Evolutionary conservation across 345 rosid genomes (phyloP), one percentile per base, ranked within the genome.

Genomic region (Jatropha curcas): DNA sequence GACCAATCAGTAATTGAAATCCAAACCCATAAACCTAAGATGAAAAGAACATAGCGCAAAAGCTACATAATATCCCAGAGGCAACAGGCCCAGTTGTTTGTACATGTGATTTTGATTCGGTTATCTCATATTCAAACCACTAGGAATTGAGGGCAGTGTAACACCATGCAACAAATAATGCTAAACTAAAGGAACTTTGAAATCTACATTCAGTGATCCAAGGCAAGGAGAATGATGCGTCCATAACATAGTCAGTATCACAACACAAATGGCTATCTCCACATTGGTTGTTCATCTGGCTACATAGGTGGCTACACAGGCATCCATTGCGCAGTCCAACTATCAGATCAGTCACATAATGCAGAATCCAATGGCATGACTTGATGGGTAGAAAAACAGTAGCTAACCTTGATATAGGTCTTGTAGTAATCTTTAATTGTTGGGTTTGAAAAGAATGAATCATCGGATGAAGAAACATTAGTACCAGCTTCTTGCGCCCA

Each of bases 401-500:
- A 53, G 19, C 70, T 63, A 45, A 83, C 84, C 84, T 80, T 80
- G 61, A 83, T 27, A 60, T 72, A 80, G 57, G 78, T 70, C 73
- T 83, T 78, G 74, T 77, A 83, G 76, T 80, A 78, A 28, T 71
- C 72, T 65, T 75, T 80, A 50, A 80, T 73, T 8, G 69, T 27
- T 31, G 86, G 80, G 57, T 75, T 61, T 20, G 78, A 68, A 65
- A 83, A 78, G 68, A 83, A 80, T 1, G 82, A 72, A 81, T 83
- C 84, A 19, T 68, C 74, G 0, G 67, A 68, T 2, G 76, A 68
- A 56, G 80, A 80, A 13, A 83, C 78, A 13, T 80, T 75, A 46
- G 50, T 24, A 20, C 86, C 83, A 75, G 77, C 83, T 3, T 75
- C 71, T 66, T 73, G 67, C 34, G 77, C 86, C 87, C 87, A 82